phyloP scores from a whole-genome alignment of 202 grass and related monocot genomes.

The Alloteropsis angusta region DNA sequence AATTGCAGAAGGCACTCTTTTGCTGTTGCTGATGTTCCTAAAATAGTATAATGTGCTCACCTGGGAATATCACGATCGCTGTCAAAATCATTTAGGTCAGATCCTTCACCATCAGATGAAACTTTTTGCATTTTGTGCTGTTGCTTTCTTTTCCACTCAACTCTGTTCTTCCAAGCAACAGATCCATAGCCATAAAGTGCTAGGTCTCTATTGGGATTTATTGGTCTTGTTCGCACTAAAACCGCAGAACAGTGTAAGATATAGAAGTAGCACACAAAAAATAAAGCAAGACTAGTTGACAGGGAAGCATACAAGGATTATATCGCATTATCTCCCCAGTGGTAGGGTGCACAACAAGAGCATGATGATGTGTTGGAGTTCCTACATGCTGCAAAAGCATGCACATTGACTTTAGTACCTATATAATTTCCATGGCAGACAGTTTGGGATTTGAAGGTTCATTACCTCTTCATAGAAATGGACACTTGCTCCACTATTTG shows the following conservation, averaged over 20 bases:
- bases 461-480: constrained; percentile 28
- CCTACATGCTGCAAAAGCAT: constrained; percentile 21
- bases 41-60: background rate
- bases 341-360: constrained; percentile 16
- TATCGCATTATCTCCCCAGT: constrained; percentile 23
- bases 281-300: background rate
- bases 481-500: constrained; percentile 21
- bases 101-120: constrained; percentile 22
- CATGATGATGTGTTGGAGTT: constrained; percentile 26
- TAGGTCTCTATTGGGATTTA: constrained; percentile 19
- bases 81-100: constrained; percentile 23
- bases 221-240: constrained; percentile 6
- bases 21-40: background rate
- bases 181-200: constrained; percentile 25
- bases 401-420: background rate
- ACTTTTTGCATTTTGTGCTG: constrained; percentile 25
- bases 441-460: background rate
- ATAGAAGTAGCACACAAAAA: background rate
- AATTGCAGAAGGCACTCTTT: background rate
- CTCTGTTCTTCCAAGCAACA: constrained; percentile 25
- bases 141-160: constrained; percentile 30
- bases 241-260: background rate
- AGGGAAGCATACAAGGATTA: background rate
- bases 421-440: background rate
- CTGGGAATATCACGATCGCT: constrained; percentile 2